Conservation (phyloP, 2,329 filamentous ascomycete genomes). For the Sporothrix pseudoabietina region DNA sequence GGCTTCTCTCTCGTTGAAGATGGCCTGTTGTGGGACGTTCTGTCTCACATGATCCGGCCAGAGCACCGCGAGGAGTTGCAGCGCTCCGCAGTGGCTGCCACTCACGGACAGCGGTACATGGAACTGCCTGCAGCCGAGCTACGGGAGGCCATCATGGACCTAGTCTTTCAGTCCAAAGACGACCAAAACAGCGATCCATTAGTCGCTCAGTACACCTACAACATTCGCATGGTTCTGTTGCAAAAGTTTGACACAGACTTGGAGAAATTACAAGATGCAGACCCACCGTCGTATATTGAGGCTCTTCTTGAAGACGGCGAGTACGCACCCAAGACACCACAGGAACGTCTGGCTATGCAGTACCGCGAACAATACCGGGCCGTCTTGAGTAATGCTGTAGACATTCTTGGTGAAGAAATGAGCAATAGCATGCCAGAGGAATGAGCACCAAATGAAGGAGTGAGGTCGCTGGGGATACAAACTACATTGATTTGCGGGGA, state of each 20-base stretch:
- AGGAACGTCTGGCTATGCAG: slow-evolving; percentile 51
- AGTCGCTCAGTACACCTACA: not conserved
- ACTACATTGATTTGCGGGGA: not conserved
- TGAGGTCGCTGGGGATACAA: not conserved
- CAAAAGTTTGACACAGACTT: slow-evolving; percentile 46
- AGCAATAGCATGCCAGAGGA: not conserved
- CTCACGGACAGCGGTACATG: not conserved
- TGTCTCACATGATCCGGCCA: slow-evolving; percentile 42
- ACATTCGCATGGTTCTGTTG: slow-evolving; percentile 42
- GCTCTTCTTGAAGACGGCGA: not conserved
- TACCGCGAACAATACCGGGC: slow-evolving; percentile 54
- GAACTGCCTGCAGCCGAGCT: not conserved
- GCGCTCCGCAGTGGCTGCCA: not conserved
- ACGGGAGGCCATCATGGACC: slow-evolving; percentile 35
- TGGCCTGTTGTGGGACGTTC: slow-evolving; percentile 55
- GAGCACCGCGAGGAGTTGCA: slow-evolving; percentile 36
- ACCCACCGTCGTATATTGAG: slow-evolving; percentile 37
- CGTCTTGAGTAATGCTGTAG: slow-evolving; percentile 49
- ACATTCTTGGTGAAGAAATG: not conserved
- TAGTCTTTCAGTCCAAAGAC: slow-evolving; percentile 34
- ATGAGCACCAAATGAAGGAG: not conserved
- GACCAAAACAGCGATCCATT: not conserved
- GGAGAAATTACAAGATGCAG: slow-evolving; percentile 51
- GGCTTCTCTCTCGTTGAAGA: slow-evolving; percentile 48
- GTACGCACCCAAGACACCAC: slow-evolving; percentile 25